phyloP scores from a whole-genome alignment of 345 rosid species.

The Dipteronia dyeriana region DNA sequence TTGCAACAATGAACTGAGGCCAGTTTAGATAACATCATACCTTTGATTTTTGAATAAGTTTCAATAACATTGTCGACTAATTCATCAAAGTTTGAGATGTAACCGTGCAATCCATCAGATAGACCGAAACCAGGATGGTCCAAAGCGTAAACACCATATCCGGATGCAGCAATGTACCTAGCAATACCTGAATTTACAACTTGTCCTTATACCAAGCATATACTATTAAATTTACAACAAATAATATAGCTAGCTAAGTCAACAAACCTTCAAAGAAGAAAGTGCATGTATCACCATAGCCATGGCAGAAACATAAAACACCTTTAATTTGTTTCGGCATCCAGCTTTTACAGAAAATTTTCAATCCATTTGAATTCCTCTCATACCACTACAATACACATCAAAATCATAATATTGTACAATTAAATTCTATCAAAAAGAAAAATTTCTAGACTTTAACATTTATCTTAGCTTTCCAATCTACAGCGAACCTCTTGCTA shows the following conservation, averaged over 20 bases:
- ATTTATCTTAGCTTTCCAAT: neutral
- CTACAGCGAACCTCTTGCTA: neutral
- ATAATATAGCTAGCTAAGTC: slow-evolving; percentile 4
- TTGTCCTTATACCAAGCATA: neutral
- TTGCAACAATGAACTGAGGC: neutral
- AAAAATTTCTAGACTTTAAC: no score
- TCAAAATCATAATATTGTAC: neutral
- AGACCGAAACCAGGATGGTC: slow-evolving; percentile 97
- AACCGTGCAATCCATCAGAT: slow-evolving; percentile 93
- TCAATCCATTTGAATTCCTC: slow-evolving; percentile 66
- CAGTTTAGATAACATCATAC: slow-evolving; percentile 29
- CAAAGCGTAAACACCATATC: slow-evolving; percentile 79
- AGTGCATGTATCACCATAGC: slow-evolving; percentile 98
- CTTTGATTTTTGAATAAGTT: slow-evolving; percentile 73
- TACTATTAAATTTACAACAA: neutral
- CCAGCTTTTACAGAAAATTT: slow-evolving; percentile 87
- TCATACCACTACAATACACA: slow-evolving; percentile 67
- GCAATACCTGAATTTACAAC: slow-evolving; percentile 67
- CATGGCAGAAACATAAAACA: slow-evolving; percentile 76
- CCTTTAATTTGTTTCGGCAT: slow-evolving; percentile 74
- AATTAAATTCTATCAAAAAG: neutral
- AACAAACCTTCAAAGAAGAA: slow-evolving; percentile 96
- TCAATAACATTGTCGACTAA: slow-evolving; percentile 74
- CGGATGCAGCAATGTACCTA: slow-evolving; percentile 60
- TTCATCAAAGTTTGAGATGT: slow-evolving; percentile 68